Percentiles rank a stretch among this genome's conserved stretches.
Conservation (phyloP, 768 basidiomycete genomes). For the Kwoniella sp. region DNA sequence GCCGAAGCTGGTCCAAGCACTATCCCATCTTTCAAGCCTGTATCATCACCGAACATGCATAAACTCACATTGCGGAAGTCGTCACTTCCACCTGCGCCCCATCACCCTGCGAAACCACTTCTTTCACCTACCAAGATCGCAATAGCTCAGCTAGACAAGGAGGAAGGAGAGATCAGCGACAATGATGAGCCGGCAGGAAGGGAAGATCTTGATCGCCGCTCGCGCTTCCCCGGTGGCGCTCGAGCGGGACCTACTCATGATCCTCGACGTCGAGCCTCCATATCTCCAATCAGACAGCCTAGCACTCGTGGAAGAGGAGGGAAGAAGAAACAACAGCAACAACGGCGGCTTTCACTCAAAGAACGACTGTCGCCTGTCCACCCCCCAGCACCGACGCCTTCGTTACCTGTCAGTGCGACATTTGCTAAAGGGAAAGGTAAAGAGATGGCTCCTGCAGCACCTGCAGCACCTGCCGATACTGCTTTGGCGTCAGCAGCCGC, state of each 20-base stretch:
- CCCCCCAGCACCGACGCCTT: background rate
- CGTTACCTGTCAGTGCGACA: background rate
- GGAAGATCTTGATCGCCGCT: background rate
- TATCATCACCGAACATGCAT: background rate
- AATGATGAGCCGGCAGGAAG: slow-evolving; percentile 20
- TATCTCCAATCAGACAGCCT: background rate
- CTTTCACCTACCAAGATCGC: background rate
- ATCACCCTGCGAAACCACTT: background rate
- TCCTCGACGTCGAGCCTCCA: background rate
- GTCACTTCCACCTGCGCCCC: background rate
- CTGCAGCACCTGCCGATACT: slow-evolving; percentile 1
- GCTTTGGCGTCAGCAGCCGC: slow-evolving; percentile 11
- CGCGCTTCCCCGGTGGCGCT: background rate
- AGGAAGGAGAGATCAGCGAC: slow-evolving; percentile 50
- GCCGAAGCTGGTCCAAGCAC: slow-evolving; percentile 2
- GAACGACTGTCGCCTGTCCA: background rate
- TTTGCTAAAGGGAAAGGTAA: slow-evolving; percentile 2
- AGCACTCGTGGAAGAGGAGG: background rate
- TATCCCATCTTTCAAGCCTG: background rate
- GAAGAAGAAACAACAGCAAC: background rate
- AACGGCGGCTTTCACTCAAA: background rate
- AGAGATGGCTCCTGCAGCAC: slow-evolving; percentile 3
- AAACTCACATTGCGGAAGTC: background rate
- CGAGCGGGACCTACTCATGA: background rate
- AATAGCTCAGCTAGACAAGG: slow-evolving; percentile 28